These are phyloP conservation scores for Aspergillus neotritici DNA, from an alignment of 2,329 filamentous ascomycete genomes.

Conservation along the genomic window DNA sequence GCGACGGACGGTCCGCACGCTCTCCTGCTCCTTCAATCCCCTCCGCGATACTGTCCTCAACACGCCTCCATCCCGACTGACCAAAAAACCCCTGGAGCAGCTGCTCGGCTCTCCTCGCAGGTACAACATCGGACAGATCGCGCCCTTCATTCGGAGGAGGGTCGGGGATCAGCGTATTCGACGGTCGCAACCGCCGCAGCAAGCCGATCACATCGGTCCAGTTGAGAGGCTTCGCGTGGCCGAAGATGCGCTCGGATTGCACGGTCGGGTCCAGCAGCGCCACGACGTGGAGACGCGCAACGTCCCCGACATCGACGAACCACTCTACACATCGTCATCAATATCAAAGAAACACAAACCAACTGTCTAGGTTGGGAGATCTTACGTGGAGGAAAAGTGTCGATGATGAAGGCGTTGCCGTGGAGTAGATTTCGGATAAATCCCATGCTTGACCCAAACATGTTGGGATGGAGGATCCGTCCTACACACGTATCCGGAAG, in stretches of 20 bases:
- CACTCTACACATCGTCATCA: conserved; percentile 30
- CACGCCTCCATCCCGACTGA: conserved; percentile 20
- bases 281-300: conserved; percentile 49
- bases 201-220: conserved; percentile 41
- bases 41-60: conserved; percentile 21
- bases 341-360: conserved; percentile 36
- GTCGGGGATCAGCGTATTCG: conserved; percentile 28
- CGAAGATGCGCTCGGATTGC: conserved; percentile 50
- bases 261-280: conserved; percentile 46
- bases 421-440: conserved; percentile 6
- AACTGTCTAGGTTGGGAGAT: conserved; percentile 24
- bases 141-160: conserved; percentile 18
- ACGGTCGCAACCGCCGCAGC: conserved; percentile 37
- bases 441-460: conserved; percentile 41
- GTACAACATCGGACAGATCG: conserved; percentile 22
- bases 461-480: conserved; percentile 22
- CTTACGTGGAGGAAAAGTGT: conserved; percentile 32
- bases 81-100: conserved; percentile 27
- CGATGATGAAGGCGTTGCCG: conserved; percentile 35
- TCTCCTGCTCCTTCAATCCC: conserved; percentile 6
- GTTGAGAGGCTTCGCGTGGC: conserved; percentile 44
- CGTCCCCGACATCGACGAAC: conserved; percentile 46
- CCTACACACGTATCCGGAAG: conserved; percentile 31
- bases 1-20: too few species aligned
- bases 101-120: conserved; percentile 21